Conservation (phyloP, 116 monocot genomes). For the Trichopus zeylanicus region DNA sequence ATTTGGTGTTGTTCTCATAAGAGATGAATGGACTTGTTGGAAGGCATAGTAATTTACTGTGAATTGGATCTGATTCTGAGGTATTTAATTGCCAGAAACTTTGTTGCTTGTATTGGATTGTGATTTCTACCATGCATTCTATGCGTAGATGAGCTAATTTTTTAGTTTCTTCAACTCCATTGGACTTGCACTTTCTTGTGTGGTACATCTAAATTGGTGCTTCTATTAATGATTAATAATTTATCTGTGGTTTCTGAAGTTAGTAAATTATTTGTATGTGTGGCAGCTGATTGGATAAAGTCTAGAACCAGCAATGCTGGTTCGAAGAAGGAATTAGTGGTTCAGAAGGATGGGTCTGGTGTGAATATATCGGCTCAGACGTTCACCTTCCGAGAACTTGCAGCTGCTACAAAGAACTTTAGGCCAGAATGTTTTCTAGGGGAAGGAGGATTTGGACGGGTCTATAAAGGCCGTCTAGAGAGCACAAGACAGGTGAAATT, state of each 20-base stretch:
- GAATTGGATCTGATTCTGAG: neutral
- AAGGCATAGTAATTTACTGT: too few relatives aligned
- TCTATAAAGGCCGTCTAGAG: conserved; percentile 58
- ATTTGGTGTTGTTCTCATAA: too few relatives aligned
- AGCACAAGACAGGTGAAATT: conserved; percentile 52
- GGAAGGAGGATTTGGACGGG: conserved; percentile 71
- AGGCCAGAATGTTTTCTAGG: conserved; percentile 59
- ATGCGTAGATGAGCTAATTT: too few relatives aligned
- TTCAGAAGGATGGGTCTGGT: conserved; percentile 6
- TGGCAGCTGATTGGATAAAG: neutral
- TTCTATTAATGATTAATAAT: too few relatives aligned
- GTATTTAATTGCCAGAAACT: neutral
- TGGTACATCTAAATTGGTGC: too few relatives aligned
- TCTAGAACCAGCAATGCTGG: neutral
- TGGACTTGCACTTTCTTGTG: too few relatives aligned
- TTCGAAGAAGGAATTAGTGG: conserved; percentile 12
- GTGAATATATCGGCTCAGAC: conserved; percentile 9
- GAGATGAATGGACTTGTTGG: too few relatives aligned
- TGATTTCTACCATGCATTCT: neutral
- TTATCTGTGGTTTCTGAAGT: too few relatives aligned
- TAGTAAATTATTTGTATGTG: neutral
- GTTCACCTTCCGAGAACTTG: conserved; percentile 55
- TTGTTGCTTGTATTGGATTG: neutral
- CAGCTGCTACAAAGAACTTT: conserved; percentile 53
- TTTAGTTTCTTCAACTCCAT: too few relatives aligned